Conservation (phyloP, 768 basidiomycete species). For the Boletus insuetus region DNA sequence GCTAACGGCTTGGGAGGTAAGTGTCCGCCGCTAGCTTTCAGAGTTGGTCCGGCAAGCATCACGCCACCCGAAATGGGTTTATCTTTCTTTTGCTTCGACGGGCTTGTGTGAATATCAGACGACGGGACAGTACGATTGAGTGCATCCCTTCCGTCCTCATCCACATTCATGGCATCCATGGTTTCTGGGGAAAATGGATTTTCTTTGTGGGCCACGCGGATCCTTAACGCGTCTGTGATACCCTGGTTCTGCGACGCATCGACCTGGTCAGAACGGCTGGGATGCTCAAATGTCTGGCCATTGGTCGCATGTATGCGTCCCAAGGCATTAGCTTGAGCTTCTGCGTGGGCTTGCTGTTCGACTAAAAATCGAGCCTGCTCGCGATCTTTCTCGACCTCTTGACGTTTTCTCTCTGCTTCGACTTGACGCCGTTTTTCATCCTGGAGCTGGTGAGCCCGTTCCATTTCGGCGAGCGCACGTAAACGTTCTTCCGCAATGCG, state of each 20-base stretch:
- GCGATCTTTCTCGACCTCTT: background rate
- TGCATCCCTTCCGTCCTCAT: background rate
- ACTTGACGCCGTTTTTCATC: constrained; percentile 3
- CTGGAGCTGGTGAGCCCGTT: constrained; percentile 3
- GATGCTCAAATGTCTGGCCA: constrained; percentile 1
- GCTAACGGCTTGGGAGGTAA: constrained; percentile 1
- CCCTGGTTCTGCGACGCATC: constrained; percentile 25
- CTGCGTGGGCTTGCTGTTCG: constrained; percentile 8
- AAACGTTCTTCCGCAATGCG: constrained; percentile 10
- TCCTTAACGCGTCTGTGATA: constrained; percentile 25
- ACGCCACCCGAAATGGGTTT: constrained; percentile 17
- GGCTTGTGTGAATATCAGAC: background rate
- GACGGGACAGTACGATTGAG: background rate
- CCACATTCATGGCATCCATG: background rate
- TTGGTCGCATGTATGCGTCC: background rate
- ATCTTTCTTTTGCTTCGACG: constrained; percentile 5
- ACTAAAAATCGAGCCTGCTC: constrained; percentile 7
- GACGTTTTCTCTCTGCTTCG: constrained; percentile 10
- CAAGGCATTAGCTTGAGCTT: constrained; percentile 3
- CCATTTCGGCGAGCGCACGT: constrained; percentile 9
- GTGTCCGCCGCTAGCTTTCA: background rate
- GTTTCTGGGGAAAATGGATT: background rate
- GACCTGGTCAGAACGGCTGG: background rate
- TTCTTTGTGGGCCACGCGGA: constrained; percentile 22
- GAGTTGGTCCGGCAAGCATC: constrained; percentile 9